Evolutionary conservation across 2,329 filamentous ascomycete genomes (phyloP), one percentile per base, ranked within the genome.

Genomic region (Cladobotryum mycophilum): DNA sequence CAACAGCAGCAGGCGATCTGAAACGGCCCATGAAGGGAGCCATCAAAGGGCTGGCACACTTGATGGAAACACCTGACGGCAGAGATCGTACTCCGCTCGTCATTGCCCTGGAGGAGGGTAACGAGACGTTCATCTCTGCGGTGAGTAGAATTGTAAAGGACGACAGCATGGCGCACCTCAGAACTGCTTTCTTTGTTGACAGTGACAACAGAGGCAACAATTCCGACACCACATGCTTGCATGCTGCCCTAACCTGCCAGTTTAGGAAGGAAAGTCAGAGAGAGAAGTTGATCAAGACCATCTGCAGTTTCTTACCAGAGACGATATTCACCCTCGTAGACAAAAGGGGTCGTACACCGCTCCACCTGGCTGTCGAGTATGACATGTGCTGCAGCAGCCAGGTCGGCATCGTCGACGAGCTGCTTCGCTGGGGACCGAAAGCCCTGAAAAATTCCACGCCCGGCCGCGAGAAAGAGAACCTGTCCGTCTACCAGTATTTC

Each of bases 291-390:
- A 14, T 48, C 36, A 48, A 35, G 37, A 41, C 7, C n/a, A 41
- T 48, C 7, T 48, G 45, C 37, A 41, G 30, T 11, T 41, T 33
- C 38, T 36, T 48, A 13, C 45, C 45, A 4, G 22, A 41, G 8
- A 18, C 41, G n/a, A 35, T 48, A n/a, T 41, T 48, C 37, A 34
- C 14, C 15, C 33, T 41, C 20, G 34, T 20, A 14, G 45, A 48
- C 20, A n/a, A 33, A 14, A 33, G 30, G 18, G 45, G 45, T 13
- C 37, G 45, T 25, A 48, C 45, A n/a, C 37, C 45, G 0, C 37
- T 48, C n/a, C 45, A 48, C 15, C 8, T 48, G n/a, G 45, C 45
- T 18, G 45, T 48, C 14, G 45, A 48, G 37, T 48, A 41, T 20
- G 45, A 48, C 14, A 48, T 22, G 25, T 48, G 45, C 22, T 41